phyloP scores from a whole-genome alignment of 257 asterid genomes.

The Scutellaria minor region DNA sequence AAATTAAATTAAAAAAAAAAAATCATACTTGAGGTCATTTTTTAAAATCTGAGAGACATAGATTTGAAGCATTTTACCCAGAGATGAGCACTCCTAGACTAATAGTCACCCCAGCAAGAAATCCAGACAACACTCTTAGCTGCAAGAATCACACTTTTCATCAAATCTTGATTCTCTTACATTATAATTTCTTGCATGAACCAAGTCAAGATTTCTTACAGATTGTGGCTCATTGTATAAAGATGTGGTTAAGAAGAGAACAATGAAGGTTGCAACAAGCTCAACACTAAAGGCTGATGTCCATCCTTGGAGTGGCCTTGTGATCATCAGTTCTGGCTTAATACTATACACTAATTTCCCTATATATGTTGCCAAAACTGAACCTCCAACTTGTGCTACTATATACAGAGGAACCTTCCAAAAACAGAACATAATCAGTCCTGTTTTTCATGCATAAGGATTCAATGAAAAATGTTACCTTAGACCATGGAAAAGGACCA shows the following conservation, averaged over 20 bases:
- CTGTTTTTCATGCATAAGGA: neutral
- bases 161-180: neutral
- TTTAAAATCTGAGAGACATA: too few relatives aligned
- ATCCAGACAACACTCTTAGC: constrained; percentile 60
- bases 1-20: too few relatives aligned
- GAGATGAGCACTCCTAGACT: constrained; percentile 84
- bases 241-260: constrained; percentile 71
- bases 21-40: too few relatives aligned
- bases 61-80: constrained; percentile 49
- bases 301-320: constrained; percentile 68
- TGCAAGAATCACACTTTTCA: constrained; percentile 31
- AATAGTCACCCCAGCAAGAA: constrained; percentile 72
- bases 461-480: constrained; percentile 41
- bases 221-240: constrained; percentile 50
- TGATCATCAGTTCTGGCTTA: constrained; percentile 61
- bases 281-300: constrained; percentile 72
- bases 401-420: constrained; percentile 73
- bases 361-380: constrained; percentile 59
- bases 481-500: constrained; percentile 85
- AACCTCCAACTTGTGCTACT: constrained; percentile 78
- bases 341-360: constrained; percentile 64
- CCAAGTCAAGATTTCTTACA: constrained; percentile 46
- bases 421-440: neutral
- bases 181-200: too few relatives aligned
- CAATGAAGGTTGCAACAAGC: constrained; percentile 72